Percentiles rank a stretch among this genome's conserved stretches.
These are phyloP conservation scores for Coix lacrymajobi DNA, from an alignment of 176 grass and related monocot species.

Conservation along the genomic window DNA sequence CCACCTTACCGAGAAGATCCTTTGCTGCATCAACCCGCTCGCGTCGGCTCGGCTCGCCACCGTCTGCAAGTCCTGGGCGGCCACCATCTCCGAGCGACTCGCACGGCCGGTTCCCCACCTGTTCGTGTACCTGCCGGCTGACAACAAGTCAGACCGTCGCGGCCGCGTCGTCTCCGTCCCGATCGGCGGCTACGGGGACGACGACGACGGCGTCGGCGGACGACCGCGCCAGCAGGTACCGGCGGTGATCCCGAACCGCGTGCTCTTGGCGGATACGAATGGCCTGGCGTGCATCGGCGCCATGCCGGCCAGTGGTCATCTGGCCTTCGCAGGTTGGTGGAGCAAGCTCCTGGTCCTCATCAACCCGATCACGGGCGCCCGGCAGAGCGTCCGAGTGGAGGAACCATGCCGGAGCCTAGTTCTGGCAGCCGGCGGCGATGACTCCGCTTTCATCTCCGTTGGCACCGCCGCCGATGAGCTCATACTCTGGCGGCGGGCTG, in stretches of 20 bases:
- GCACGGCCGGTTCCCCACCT: neutral
- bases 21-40: neutral
- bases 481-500: neutral
- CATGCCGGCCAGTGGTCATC: neutral
- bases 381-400: neutral
- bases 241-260: neutral
- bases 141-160: neutral
- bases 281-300: constrained; percentile 7
- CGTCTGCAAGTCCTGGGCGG: constrained; percentile 17
- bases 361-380: constrained; percentile 17
- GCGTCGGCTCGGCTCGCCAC: neutral
- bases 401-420: neutral
- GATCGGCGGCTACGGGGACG: neutral
- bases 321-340: neutral
- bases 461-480: neutral
- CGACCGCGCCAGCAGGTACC: neutral
- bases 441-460: neutral
- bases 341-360: neutral
- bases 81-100: neutral
- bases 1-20: constrained; percentile 19
- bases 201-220: too few species aligned
- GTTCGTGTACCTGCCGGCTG: neutral
- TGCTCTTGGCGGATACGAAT: neutral
- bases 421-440: neutral
- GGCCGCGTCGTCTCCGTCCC: neutral